Conservation (phyloP, 352 stramenopile genomes). For the Phytophthora sp. region DNA sequence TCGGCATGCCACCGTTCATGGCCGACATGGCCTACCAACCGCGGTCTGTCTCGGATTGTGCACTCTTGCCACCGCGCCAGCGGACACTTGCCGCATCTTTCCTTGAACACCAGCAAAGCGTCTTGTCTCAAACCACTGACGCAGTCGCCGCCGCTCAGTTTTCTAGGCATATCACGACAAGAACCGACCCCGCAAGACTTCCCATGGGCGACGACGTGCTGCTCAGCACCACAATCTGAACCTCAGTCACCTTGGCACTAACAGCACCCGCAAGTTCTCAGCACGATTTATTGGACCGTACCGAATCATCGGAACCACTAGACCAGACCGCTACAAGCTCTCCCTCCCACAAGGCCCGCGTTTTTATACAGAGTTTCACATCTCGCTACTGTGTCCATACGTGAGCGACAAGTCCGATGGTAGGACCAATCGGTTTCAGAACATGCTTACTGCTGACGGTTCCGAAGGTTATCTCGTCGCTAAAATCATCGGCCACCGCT, state of each 20-base stretch:
- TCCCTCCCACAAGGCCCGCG: not conserved
- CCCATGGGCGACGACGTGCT: not conserved
- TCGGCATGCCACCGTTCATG: constrained; percentile 10
- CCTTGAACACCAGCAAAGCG: not conserved
- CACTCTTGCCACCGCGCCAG: not conserved
- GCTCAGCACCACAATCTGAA: not conserved
- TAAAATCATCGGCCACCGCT: not conserved
- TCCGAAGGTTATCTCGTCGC: constrained; percentile 1
- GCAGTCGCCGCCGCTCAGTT: constrained; percentile 4
- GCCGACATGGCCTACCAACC: constrained; percentile 5
- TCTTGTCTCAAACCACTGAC: not conserved
- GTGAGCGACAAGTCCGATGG: not conserved
- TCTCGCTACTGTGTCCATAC: not conserved
- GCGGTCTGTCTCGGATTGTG: not conserved
- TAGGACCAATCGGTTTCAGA: not conserved
- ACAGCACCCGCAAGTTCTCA: constrained; percentile 2
- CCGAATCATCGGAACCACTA: not conserved
- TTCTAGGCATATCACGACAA: not conserved
- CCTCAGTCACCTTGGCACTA: constrained; percentile 1
- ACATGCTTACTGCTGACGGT: not conserved
- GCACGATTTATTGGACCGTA: constrained; percentile 7
- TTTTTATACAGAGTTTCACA: constrained; percentile 3
- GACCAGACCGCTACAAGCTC: not conserved
- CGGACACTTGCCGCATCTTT: not conserved
- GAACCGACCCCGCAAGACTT: not conserved